Percentiles rank a stretch among this genome's conserved stretches.
Evolutionary conservation across 2,329 filamentous ascomycete genomes (phyloP).

Genomic region (Aspergillus pseudoterreus): DNA sequence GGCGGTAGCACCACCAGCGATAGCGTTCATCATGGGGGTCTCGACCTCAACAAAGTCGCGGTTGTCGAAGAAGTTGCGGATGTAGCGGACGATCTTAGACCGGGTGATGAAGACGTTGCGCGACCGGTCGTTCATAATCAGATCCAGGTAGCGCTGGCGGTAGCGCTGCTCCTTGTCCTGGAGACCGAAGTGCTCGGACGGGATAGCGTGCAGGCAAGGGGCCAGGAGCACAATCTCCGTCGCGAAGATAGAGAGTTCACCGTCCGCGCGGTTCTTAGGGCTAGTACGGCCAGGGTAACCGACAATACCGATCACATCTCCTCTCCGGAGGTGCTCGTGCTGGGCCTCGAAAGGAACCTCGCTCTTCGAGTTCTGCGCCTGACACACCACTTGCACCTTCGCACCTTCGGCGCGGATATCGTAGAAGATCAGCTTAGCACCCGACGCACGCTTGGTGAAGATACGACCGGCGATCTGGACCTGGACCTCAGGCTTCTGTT

Average conservation of each 20-base stretch:
- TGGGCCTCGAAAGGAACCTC: slow-evolving; percentile 75
- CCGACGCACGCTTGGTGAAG: slow-evolving; percentile 79
- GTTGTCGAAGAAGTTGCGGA: slow-evolving; percentile 83
- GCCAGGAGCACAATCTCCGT: slow-evolving; percentile 80
- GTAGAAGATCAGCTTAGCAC: slow-evolving; percentile 87
- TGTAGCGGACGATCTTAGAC: slow-evolving; percentile 81
- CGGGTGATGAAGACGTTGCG: slow-evolving; percentile 80
- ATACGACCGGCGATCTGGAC: slow-evolving; percentile 80
- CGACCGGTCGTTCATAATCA: slow-evolving; percentile 92
- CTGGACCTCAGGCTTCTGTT: slow-evolving; percentile 70
- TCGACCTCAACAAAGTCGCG: slow-evolving; percentile 90
- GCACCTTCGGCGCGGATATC: slow-evolving; percentile 72
- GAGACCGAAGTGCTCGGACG: slow-evolving; percentile 83
- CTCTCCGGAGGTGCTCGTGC: slow-evolving; percentile 82
- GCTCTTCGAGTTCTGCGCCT: slow-evolving; percentile 71
- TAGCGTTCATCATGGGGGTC: slow-evolving; percentile 95
- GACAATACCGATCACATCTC: slow-evolving; percentile 86
- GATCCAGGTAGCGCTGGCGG: slow-evolving; percentile 88
- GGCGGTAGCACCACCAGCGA: slow-evolving; percentile 91
- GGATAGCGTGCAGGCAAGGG: slow-evolving; percentile 86
- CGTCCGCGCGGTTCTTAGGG: slow-evolving; percentile 83
- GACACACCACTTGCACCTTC: slow-evolving; percentile 88
- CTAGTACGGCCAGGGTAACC: slow-evolving; percentile 81
- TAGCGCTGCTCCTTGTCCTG: slow-evolving; percentile 92
- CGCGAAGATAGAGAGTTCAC: slow-evolving; percentile 92